Percentiles rank a stretch among this genome's conserved stretches.
These are phyloP conservation scores for Porodaedalea pini DNA, from an alignment of 1,284 basidiomycete genomes.

Conservation along the genomic window DNA sequence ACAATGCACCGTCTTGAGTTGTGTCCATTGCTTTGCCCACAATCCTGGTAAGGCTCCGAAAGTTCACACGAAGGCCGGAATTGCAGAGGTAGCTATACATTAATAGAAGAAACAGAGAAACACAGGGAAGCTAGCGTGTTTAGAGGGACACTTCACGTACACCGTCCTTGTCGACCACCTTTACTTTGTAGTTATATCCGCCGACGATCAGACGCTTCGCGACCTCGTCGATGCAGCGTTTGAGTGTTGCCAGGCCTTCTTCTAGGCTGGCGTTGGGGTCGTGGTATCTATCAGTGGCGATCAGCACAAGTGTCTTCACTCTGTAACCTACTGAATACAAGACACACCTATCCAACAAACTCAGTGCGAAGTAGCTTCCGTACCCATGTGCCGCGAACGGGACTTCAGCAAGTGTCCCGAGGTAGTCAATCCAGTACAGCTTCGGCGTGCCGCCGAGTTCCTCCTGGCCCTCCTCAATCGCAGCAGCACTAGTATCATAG, in stretches of 20 bases:
- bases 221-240: constrained; percentile 86
- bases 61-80: too few species aligned
- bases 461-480: constrained; percentile 21
- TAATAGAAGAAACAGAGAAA: neutral
- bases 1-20: neutral
- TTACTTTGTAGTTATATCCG: constrained; percentile 82
- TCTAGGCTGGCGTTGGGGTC: constrained; percentile 79
- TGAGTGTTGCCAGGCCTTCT: constrained; percentile 81
- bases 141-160: constrained; percentile 48
- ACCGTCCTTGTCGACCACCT: constrained; percentile 89
- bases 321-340: constrained; percentile 28
- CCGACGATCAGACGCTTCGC: constrained; percentile 82
- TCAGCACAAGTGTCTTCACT: too few species aligned
- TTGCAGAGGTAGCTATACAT: constrained; percentile 3
- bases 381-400: constrained; percentile 97
- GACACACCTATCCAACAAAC: constrained; percentile 86
- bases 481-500: constrained; percentile 65
- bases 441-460: constrained; percentile 49
- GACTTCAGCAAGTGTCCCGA: constrained; percentile 85
- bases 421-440: constrained; percentile 95
- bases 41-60: too few species aligned
- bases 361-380: constrained; percentile 88
- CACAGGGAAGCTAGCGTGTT: constrained; percentile 3
- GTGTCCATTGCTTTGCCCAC: too few species aligned
- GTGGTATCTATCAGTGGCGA: constrained; percentile 74